phyloP scores from a whole-genome alignment of 345 rosid species.

The Gossypioides kirkii region DNA sequence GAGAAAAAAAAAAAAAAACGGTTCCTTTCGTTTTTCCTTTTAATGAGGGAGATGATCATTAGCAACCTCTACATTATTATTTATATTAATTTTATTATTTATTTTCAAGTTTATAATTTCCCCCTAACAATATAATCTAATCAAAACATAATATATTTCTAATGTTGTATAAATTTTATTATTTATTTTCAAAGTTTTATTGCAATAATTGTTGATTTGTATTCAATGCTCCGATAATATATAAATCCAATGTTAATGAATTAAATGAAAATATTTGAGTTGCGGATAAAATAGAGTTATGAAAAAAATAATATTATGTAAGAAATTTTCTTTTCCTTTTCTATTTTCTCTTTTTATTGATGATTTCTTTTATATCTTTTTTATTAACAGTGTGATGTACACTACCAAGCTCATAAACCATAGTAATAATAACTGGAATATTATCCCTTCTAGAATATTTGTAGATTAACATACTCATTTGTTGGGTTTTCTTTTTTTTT shows the following conservation, averaged over 20 bases:
- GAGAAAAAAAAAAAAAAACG: neutral
- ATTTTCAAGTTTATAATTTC: too few relatives aligned
- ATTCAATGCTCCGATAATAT: too few relatives aligned
- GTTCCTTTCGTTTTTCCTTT: neutral
- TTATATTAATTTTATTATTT: too few relatives aligned
- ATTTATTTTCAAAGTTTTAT: too few relatives aligned
- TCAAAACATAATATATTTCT: too few relatives aligned
- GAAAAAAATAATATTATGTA: neutral
- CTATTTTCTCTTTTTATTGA: too few relatives aligned
- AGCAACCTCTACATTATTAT: neutral
- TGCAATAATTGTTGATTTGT: too few relatives aligned
- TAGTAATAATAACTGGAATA: neutral
- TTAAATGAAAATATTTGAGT: too few relatives aligned
- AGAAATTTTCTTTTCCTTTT: neutral
- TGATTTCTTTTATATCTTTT: neutral
- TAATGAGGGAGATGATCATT: neutral
- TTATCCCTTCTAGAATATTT: constrained; percentile 7
- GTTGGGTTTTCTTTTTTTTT: neutral
- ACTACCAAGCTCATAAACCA: constrained; percentile 19
- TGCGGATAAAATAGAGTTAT: too few relatives aligned
- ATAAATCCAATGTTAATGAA: too few relatives aligned
- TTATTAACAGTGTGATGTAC: constrained; percentile 28
- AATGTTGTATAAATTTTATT: too few relatives aligned
- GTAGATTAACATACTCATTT: neutral
- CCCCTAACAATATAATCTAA: too few relatives aligned